Conservation (phyloP, 2,329 filamentous ascomycete genomes). For the Paecilomyces fulvus region DNA sequence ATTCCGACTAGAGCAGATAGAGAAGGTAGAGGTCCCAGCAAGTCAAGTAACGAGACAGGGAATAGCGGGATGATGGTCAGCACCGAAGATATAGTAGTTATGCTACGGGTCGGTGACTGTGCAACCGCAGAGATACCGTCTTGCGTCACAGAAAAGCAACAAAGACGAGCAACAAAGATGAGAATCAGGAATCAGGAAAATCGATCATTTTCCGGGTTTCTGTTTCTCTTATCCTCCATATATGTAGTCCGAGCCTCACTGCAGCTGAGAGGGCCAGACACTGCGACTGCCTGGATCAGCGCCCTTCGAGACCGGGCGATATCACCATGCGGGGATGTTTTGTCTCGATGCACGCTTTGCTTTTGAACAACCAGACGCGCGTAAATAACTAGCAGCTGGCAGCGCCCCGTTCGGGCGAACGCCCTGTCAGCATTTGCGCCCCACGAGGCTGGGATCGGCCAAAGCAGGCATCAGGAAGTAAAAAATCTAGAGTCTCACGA, state of each 20-base stretch:
- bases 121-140: too few relatives aligned
- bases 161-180: conserved; percentile 3
- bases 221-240: neutral
- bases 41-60: neutral
- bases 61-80: neutral
- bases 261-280: neutral
- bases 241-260: neutral
- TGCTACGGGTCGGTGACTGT: neutral
- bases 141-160: neutral
- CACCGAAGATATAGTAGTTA: neutral
- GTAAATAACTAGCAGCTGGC: neutral
- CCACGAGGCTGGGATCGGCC: neutral
- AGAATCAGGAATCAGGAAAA: neutral
- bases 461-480: neutral
- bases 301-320: neutral
- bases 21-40: neutral
- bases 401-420: neutral
- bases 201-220: neutral
- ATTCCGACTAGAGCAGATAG: neutral
- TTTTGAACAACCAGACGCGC: neutral
- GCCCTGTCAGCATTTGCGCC: neutral
- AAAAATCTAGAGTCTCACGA: neutral
- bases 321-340: neutral
- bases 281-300: neutral
- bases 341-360: neutral